phyloP scores from a whole-genome alignment of 768 basidiomycete species.

The Amanita fuliginea region DNA sequence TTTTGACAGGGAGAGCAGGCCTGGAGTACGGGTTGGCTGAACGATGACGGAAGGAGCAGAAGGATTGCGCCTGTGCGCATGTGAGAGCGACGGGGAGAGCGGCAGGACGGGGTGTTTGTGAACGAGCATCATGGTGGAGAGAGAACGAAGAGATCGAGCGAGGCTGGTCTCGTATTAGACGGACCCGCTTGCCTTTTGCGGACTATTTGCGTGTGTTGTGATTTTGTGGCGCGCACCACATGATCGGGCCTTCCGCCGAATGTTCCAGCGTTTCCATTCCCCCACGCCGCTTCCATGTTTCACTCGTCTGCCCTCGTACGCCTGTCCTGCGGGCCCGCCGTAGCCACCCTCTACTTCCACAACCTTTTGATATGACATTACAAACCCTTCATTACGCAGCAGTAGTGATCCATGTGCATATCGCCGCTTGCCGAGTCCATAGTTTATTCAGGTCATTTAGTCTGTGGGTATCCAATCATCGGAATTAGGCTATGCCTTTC shows the following conservation, averaged over 20 bases:
- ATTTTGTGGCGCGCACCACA: conserved; percentile 4
- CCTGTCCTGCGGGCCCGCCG: no score
- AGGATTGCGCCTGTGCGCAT: conserved; percentile 2
- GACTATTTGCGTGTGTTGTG: neutral
- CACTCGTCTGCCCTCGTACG: neutral
- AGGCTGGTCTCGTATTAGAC: conserved; percentile 2
- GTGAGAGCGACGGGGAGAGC: neutral
- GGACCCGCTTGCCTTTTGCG: neutral
- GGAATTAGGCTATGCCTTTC: neutral
- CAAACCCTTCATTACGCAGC: no score
- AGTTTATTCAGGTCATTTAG: conserved; percentile 1
- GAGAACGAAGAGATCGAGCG: neutral
- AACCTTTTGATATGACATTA: no score
- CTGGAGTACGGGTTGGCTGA: conserved; percentile 6
- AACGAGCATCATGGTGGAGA: conserved; percentile 7
- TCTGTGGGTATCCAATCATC: conserved; percentile 1
- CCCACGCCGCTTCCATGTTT: neutral
- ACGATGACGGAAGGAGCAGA: conserved; percentile 5
- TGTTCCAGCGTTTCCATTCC: conserved; percentile 3
- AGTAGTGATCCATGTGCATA: no score
- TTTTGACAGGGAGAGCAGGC: conserved; percentile 6
- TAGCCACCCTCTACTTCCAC: no score
- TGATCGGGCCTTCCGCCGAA: conserved; percentile 7
- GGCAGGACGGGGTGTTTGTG: conserved; percentile 2
- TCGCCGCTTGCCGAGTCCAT: neutral